Percentiles rank a stretch among this genome's conserved stretches.
Evolutionary conservation across 345 rosid species (phyloP).

Genomic region (Pseudoturritis turrita): DNA sequence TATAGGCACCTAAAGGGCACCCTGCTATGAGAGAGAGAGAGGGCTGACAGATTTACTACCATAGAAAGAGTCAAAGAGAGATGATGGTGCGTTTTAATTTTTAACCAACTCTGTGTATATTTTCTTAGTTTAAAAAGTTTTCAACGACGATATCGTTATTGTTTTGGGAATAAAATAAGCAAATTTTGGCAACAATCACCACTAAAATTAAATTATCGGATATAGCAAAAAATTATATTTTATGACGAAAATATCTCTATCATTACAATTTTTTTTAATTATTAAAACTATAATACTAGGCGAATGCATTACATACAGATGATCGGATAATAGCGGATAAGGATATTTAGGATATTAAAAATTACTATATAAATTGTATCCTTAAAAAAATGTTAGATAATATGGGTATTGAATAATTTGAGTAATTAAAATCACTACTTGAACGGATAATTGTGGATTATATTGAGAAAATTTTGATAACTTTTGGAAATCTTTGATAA

Average conservation of each 20-base stretch:
- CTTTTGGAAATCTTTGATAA: too few relatives aligned
- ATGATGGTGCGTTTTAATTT: neutral
- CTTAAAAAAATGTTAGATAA: too few relatives aligned
- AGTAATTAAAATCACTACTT: too few relatives aligned
- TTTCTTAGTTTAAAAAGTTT: neutral
- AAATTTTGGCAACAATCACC: neutral
- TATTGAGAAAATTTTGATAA: too few relatives aligned
- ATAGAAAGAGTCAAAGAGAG: conserved; percentile 1
- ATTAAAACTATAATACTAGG: neutral
- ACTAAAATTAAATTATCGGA: neutral
- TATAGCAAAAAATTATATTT: neutral
- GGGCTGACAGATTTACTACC: conserved; percentile 12
- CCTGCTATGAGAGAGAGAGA: neutral
- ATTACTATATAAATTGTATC: too few relatives aligned
- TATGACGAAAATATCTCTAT: neutral
- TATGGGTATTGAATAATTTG: too few relatives aligned
- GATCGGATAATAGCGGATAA: too few relatives aligned
- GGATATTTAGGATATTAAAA: too few relatives aligned
- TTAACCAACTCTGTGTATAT: conserved; percentile 1
- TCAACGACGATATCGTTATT: neutral
- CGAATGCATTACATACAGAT: too few relatives aligned
- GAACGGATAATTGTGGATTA: too few relatives aligned
- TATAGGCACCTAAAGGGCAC: conserved; percentile 29
- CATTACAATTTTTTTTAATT: neutral
- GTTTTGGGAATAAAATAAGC: neutral